phyloP scores from a whole-genome alignment of 192 early-diverging fungal species.

The Linnemannia zychae region DNA sequence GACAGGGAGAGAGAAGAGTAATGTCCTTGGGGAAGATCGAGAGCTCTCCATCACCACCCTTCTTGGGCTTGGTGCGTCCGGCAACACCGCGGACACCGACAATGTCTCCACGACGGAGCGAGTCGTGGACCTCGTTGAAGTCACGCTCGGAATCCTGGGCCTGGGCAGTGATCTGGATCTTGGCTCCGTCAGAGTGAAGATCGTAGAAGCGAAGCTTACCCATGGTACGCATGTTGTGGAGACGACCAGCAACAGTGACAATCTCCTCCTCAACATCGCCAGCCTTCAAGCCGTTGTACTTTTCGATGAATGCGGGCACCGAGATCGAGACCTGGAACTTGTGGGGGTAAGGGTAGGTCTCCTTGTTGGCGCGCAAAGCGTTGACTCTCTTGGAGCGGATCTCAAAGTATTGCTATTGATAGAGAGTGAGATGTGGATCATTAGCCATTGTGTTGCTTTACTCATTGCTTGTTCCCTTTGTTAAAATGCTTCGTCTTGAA shows the following conservation, averaged over 20 bases:
- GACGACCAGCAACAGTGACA: slow-evolving; percentile 89
- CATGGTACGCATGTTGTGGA: slow-evolving; percentile 95
- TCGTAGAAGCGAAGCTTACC: slow-evolving; percentile 98
- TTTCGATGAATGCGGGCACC: slow-evolving; percentile 88
- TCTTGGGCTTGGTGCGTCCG: slow-evolving; percentile 86
- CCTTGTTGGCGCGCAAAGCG: slow-evolving; percentile 83
- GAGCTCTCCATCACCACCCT: slow-evolving; percentile 81
- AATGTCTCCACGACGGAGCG: slow-evolving; percentile 95
- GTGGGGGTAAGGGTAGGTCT: slow-evolving; percentile 97
- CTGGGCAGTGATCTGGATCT: slow-evolving; percentile 95
- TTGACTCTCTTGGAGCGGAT: slow-evolving; percentile 89
- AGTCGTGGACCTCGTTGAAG: slow-evolving; percentile 85
- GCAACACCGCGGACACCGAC: slow-evolving; percentile 93
- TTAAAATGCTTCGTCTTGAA: not conserved
- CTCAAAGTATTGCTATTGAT: slow-evolving; percentile 92
- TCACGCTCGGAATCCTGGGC: slow-evolving; percentile 75
- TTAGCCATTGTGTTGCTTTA: too few species aligned
- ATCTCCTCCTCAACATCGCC: slow-evolving; percentile 78
- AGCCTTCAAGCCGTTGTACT: slow-evolving; percentile 77
- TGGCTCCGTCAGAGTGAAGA: slow-evolving; percentile 91
- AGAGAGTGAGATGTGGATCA: not conserved
- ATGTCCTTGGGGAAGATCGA: slow-evolving; percentile 94
- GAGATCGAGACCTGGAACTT: slow-evolving; percentile 95
- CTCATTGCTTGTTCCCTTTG: not conserved
- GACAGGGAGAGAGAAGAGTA: slow-evolving; percentile 91